Conservation (phyloP, 2,329 filamentous ascomycete species). For the Alternaria longipes region DNA sequence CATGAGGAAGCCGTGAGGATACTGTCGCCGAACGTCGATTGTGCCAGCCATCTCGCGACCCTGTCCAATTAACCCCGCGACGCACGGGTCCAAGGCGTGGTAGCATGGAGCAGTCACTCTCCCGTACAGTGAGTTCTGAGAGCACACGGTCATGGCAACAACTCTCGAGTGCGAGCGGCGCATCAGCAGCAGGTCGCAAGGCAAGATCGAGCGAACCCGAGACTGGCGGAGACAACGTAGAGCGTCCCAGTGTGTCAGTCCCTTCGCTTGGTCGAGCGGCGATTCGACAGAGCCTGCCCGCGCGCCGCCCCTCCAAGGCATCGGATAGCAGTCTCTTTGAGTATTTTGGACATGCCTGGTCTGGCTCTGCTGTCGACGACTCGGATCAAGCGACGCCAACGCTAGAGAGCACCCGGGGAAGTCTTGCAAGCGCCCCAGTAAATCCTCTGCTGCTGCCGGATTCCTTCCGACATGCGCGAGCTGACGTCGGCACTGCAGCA, state of each 20-base stretch:
- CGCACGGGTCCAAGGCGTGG: constrained; percentile 16
- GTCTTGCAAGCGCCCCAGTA: constrained; percentile 24
- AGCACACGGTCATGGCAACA: constrained; percentile 53
- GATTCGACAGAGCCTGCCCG: constrained; percentile 54
- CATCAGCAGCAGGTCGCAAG: constrained; percentile 59
- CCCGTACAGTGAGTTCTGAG: constrained; percentile 50
- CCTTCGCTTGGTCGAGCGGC: constrained; percentile 61
- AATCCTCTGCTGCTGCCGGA: constrained; percentile 58
- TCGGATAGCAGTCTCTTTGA: constrained; percentile 55
- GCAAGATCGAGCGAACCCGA: constrained; percentile 68
- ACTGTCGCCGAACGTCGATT: constrained; percentile 6
- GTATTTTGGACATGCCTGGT: constrained; percentile 30
- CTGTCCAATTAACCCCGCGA: constrained; percentile 10
- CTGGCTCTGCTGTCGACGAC: constrained; percentile 60
- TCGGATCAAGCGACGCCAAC: constrained; percentile 55
- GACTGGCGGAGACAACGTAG: constrained; percentile 65
- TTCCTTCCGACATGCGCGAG: constrained; percentile 56
- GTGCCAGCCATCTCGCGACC: constrained; percentile 6
- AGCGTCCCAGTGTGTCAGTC: constrained; percentile 71
- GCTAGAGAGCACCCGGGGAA: constrained; percentile 36
- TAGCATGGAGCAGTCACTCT: constrained; percentile 45
- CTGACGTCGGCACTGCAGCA: constrained; percentile 51
- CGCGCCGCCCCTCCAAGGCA: constrained; percentile 53
- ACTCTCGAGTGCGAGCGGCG: constrained; percentile 59
- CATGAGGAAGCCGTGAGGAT: constrained; percentile 9